Evolutionary conservation across 768 basidiomycete genomes (phyloP).

Genomic region (Termitomyces sp.): DNA sequence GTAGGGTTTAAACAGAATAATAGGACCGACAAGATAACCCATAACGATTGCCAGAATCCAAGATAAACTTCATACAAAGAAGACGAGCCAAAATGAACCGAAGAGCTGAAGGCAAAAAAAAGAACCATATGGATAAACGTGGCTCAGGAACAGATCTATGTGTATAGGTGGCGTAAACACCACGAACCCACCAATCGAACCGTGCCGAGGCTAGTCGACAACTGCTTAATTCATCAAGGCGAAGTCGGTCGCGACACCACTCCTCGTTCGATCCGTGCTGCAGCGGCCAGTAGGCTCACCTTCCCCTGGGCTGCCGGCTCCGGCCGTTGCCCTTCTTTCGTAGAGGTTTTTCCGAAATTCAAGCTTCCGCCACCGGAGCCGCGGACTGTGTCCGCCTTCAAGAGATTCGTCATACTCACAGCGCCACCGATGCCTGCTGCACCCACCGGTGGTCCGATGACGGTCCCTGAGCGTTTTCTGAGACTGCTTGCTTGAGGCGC

Average conservation of each 20-base stretch:
- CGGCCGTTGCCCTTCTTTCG: constrained; percentile 9
- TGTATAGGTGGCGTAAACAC: constrained; percentile 3
- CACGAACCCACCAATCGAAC: not conserved
- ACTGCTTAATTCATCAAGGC: constrained; percentile 6
- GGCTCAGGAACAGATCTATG: not conserved
- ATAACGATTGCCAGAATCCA: not conserved
- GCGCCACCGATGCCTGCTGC: constrained; percentile 20
- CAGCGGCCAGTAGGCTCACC: constrained; percentile 25
- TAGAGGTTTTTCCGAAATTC: constrained; percentile 18
- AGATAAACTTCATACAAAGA: not conserved
- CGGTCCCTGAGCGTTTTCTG: constrained; percentile 31
- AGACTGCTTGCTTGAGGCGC: constrained; percentile 21
- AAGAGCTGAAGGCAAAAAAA: not conserved
- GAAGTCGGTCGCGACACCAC: constrained; percentile 5
- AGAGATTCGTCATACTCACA: constrained; percentile 20
- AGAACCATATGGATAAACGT: not conserved
- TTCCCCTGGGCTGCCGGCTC: constrained; percentile 12
- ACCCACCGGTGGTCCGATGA: constrained; percentile 21
- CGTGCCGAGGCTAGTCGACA: not conserved
- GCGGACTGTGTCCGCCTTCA: constrained; percentile 10
- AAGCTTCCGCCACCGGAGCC: constrained; percentile 21
- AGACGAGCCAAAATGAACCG: not conserved
- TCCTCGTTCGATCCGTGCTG: constrained; percentile 27
- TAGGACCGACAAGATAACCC: not conserved
- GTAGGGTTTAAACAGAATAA: not conserved